phyloP scores from a whole-genome alignment of 2,329 filamentous ascomycete genomes.

The Decorospora gaudefroyi region DNA sequence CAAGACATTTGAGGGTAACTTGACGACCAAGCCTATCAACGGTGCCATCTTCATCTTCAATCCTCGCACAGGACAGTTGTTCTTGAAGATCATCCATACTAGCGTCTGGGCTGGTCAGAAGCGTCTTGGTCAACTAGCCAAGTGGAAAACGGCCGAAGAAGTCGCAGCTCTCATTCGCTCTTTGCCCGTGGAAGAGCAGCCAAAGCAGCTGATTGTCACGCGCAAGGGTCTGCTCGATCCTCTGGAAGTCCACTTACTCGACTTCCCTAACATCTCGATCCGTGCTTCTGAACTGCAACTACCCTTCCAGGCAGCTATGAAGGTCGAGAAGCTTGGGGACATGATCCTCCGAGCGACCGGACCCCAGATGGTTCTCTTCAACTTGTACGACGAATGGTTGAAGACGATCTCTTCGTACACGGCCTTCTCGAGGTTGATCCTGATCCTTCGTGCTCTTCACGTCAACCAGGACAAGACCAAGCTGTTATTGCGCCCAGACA shows the following conservation, averaged over 20 bases:
- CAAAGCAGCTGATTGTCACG: constrained; percentile 97
- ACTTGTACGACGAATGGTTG: constrained; percentile 97
- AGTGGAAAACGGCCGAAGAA: constrained; percentile 99
- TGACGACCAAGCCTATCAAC: constrained; percentile 99
- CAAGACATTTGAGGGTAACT: constrained; percentile 98
- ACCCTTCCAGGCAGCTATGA: constrained; percentile 99
- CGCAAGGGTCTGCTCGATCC: constrained; percentile 96
- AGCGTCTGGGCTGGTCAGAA: constrained; percentile 99
- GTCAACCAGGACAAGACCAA: constrained; percentile 99
- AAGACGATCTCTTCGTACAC: constrained; percentile 99
- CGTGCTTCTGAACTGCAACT: constrained; percentile 94
- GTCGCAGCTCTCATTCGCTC: constrained; percentile 96
- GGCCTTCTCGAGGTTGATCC: constrained; percentile 90
- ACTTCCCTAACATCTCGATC: constrained; percentile 99
- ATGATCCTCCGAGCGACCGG: constrained; percentile 98
- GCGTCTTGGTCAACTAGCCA: constrained; percentile 95
- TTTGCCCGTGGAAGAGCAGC: constrained; percentile 94
- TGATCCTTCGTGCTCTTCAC: constrained; percentile 92
- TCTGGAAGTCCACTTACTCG: constrained; percentile 92
- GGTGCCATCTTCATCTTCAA: constrained; percentile 99
- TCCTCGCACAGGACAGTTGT: constrained; percentile 94
- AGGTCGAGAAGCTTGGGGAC: constrained; percentile 98
- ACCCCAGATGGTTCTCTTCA: constrained; percentile 99
- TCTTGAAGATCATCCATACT: constrained; percentile 99
- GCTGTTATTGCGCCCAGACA: constrained; percentile 89